Evolutionary conservation across 1,284 basidiomycete genomes (phyloP), one percentile per base, ranked within the genome.

Genomic region (Trichosporon sp.): DNA sequence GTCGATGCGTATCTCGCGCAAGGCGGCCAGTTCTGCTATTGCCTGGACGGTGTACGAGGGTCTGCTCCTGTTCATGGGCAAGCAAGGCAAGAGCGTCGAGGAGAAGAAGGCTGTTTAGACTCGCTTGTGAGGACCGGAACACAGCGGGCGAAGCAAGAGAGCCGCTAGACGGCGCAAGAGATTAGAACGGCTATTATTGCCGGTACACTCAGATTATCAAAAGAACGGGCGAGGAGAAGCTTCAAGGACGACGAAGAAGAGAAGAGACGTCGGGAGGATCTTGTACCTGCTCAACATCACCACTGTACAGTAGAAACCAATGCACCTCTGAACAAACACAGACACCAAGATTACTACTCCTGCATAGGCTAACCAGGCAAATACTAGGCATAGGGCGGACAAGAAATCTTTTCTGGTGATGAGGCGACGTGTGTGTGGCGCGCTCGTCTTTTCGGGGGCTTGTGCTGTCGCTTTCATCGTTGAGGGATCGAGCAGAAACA

Each of bases 11-110:
- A 88, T 96, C 78, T 90, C 91, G 4, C 88, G 94, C 65, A 98
- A 97, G 81, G 90, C 96, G 0, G 85, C 93, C n/a, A 93, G 92
- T 78, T 94, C 92, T 26, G 91, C 91, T 0, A 94, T 98, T 73
- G 93, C 91, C 0, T 98, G 95, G 95, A 92, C 90, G 0, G 92
- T 95, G 1, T 97, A 96, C 78, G 95, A 96, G 83, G 91, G 90
- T 38, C 81, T 93, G 56, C 85, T 95, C 73, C 68, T 85, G 26
- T 69, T 88, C 89, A 63, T 63, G 59, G 59, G 59, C 59, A 63
- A 63, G 31, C 59, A 63, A 16, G 14, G 59, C 59, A 63, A 63
- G 59, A 12, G 31, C 32, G 6, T 7, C 16, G 7, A 19, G 14
- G 59, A 63, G 16, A n/a, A 10, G 14, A 63, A 63, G 31, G 59